Percentiles rank a stretch among this genome's conserved stretches.
phyloP scores from a whole-genome alignment of 208 protist genomes.

The Wallacemonas sp. region DNA sequence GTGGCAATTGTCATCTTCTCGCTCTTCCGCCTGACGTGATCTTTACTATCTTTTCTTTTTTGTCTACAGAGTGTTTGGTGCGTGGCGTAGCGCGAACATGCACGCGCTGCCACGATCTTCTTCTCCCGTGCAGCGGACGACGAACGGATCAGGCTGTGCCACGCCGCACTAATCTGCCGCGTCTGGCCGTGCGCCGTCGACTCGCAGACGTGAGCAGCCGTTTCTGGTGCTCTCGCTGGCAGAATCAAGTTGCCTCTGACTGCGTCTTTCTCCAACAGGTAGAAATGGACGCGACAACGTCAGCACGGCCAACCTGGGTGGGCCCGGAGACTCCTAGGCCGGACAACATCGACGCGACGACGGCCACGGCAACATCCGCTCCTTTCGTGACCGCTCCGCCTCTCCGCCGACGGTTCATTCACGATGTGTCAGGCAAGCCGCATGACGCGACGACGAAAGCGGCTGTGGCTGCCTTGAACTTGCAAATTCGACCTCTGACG shows the following conservation, averaged over 20 bases:
- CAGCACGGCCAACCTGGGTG: too few species aligned
- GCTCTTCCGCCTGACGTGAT: background rate
- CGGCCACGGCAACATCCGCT: too few species aligned
- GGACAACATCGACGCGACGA: too few species aligned
- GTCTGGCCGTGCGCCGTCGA: background rate
- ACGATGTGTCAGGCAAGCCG: too few species aligned
- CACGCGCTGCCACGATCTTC: background rate
- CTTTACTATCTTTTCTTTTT: background rate
- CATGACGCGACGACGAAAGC: too few species aligned
- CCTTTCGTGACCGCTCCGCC: too few species aligned
- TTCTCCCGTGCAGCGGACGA: background rate
- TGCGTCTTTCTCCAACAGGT: background rate
- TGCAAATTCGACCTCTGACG: conserved; percentile 4
- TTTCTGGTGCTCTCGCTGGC: conserved; percentile 8
- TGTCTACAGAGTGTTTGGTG: background rate
- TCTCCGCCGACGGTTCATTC: too few species aligned
- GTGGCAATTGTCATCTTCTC: background rate
- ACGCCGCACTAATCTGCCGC: background rate
- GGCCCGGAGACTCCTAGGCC: too few species aligned
- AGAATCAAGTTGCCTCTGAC: background rate
- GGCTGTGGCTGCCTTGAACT: too few species aligned
- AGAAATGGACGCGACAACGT: too few species aligned
- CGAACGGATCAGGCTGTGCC: background rate
- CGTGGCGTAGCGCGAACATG: background rate
- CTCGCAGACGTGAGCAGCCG: background rate